Percentiles rank a stretch among this genome's conserved stretches.
Conservation (phyloP, 129 eudicot genomes). For the Ambrosia artemisiifolia region DNA sequence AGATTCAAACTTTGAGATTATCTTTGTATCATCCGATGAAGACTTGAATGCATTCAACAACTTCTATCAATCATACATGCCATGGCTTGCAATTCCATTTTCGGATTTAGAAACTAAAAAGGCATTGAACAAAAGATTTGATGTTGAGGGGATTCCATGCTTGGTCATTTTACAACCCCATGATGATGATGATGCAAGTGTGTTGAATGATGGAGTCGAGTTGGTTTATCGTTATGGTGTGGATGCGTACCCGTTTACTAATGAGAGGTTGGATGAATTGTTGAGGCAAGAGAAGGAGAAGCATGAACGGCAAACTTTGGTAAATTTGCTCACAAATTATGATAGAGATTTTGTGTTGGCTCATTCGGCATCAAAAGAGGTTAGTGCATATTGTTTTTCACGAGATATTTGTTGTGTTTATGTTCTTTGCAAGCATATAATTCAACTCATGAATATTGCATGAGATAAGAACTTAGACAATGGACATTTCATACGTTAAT, state of each 20-base stretch:
- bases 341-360: constrained; percentile 59
- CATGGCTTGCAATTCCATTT: constrained; percentile 84
- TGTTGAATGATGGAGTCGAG: constrained; percentile 62
- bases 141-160: constrained; percentile 73
- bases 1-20: constrained; percentile 53
- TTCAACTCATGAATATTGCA: no score
- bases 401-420: background rate
- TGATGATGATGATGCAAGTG: constrained; percentile 11
- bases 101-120: constrained; percentile 64
- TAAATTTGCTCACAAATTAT: constrained; percentile 42
- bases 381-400: constrained; percentile 23
- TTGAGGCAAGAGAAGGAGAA: constrained; percentile 51
- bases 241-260: constrained; percentile 68
- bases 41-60: constrained; percentile 58
- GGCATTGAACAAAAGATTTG: constrained; percentile 53
- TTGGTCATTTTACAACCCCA: constrained; percentile 66
- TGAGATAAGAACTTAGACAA: no score
- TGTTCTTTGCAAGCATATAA: background rate
- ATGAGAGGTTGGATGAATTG: constrained; percentile 59
- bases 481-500: no score
- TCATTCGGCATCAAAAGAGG: constrained; percentile 45
- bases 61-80: constrained; percentile 58
- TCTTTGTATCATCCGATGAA: constrained; percentile 87
- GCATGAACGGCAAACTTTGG: constrained; percentile 63
- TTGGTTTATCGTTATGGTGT: constrained; percentile 60